phyloP scores from a whole-genome alignment of 768 basidiomycete species.

The Calocybe indica region DNA sequence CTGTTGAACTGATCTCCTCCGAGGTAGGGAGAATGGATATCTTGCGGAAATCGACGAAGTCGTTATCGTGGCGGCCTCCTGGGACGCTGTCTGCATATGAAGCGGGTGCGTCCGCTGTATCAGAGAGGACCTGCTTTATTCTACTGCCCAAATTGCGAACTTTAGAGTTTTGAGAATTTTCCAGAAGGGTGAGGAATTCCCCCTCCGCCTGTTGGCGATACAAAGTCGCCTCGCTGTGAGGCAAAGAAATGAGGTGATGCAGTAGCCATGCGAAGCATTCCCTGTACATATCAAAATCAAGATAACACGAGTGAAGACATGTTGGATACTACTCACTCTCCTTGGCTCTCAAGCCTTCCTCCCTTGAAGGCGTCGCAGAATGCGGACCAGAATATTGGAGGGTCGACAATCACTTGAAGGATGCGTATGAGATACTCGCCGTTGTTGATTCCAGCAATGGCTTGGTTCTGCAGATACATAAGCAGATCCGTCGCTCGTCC shows the following conservation, averaged over 20 bases:
- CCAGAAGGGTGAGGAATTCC: constrained; percentile 18
- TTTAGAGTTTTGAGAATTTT: constrained; percentile 16
- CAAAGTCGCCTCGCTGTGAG: constrained; percentile 13
- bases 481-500: constrained; percentile 25
- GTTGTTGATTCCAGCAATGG: constrained; percentile 22
- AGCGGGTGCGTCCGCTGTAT: constrained; percentile 6
- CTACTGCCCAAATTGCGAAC: constrained; percentile 13
- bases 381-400: constrained; percentile 38
- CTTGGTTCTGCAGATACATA: constrained; percentile 26
- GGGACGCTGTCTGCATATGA: constrained; percentile 27
- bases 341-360: constrained; percentile 16
- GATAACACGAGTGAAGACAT: too few species aligned
- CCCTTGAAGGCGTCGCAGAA: constrained; percentile 25
- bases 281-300: too few species aligned
- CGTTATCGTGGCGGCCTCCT: constrained; percentile 69
- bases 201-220: constrained; percentile 26
- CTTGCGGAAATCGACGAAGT: constrained; percentile 51
- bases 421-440: constrained; percentile 32
- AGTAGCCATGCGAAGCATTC: constrained; percentile 30
- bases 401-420: constrained; percentile 31
- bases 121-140: constrained; percentile 21
- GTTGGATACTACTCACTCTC: constrained; percentile 9
- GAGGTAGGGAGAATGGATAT: constrained; percentile 63
- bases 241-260: constrained; percentile 23
- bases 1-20: constrained; percentile 43